Base-by-base conservation (phyloP, 2,329 filamentous ascomycete species). In the Alternaria gaisen region DNA sequence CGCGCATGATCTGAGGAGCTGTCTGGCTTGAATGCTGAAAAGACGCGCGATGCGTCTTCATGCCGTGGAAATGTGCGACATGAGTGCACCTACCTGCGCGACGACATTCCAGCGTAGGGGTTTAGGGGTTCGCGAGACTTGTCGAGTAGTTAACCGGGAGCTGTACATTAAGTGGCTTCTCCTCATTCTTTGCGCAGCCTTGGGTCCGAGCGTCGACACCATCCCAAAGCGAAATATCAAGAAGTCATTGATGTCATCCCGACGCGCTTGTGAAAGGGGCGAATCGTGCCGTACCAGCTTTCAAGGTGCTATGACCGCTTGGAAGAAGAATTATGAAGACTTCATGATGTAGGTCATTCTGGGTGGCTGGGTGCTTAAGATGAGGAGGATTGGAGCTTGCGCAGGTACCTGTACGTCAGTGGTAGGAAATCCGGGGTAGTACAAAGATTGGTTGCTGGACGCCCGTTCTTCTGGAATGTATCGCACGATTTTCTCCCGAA, bases 401-500 rank as follows among this genome's bases (percentile, higher is more conserved):
- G 60, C 62, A 61, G 64, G 63, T 62, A 64, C 46, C 43, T 36
- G 59, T 69, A 61, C 63, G 63, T 69, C 65, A 66, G 64, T 61
- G 51, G 54, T 42, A 38, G 18, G 14, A 42, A 11, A 58, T 58
- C 60, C 56, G 62, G 61, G 61, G 60, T 70, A 64, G 62, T 70
- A 65, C 40, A 56, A 40, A 56, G 59, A 38, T 50, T 22, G 53
- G 32, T 50, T 36, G 48, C 47, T 51, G 34, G 26, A 34, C 41
- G 47, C 54, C 20, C 16, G 22, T 42, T 16, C 24, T 51, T 28
- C 16, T n/a, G 22, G 8, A 36, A 60, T 65, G 60, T 38, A 42
- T 62, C 46, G 41, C 43, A 26, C 41, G 28, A 22, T 53, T 47
- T 18, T 32, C 26, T 10, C 34, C 10, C 26, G 34, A n/a, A 30